Evolutionary conservation across 345 rosid genomes (phyloP), one percentile per base, ranked within the genome.

Genomic region (Microcos paniculata): DNA sequence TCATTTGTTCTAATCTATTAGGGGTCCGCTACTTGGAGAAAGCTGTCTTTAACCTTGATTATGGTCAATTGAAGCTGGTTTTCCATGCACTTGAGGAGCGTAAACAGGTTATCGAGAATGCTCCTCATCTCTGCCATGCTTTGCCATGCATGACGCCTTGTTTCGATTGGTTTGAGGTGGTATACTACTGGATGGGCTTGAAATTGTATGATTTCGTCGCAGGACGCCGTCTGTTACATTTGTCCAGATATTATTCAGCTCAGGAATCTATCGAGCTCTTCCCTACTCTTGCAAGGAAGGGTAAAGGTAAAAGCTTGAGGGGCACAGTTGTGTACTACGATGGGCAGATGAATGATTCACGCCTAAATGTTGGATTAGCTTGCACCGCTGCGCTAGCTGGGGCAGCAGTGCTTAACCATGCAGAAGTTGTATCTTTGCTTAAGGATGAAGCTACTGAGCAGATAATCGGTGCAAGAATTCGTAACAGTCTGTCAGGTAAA

Each of bases 81-180:
- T 96, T 96, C 78, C 98, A 96, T 80, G 99, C 99, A 0, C 97
- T 93, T 3, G 94, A 88, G 87, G 99, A 93, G 87, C 92, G 99
- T 70, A 93, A 90, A 77, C 96, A 90, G 85, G 84, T 95, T 79
- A 95, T 95, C 38, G 96, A 88, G 51, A 93, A 95, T 85, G 99
- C 99, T 53, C 99, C 98, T 16, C 98, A 95, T 75, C 89, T 95
- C 56, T 93, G 98, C 78, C 88, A 95, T 84, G 93, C 99, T 74
- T 85, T 95, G 73, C 99, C 99, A 0, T 95, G 99, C 86, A 95
- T 95, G 98, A 95, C 99, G 16, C 99, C 99, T 57, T 95, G 99
- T 86, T 95, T 93, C 79, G 84, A 82, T 79, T 95, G 97, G 99
- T 93, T 95, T 74, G 99, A 95, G 82, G 98, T 87, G 2, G 82